A percentile compares a stretch with the other conserved stretches of the same genome.
Conservation (phyloP, 1,139 yeast genomes). For the Debaryomyces subglobosus region DNA sequence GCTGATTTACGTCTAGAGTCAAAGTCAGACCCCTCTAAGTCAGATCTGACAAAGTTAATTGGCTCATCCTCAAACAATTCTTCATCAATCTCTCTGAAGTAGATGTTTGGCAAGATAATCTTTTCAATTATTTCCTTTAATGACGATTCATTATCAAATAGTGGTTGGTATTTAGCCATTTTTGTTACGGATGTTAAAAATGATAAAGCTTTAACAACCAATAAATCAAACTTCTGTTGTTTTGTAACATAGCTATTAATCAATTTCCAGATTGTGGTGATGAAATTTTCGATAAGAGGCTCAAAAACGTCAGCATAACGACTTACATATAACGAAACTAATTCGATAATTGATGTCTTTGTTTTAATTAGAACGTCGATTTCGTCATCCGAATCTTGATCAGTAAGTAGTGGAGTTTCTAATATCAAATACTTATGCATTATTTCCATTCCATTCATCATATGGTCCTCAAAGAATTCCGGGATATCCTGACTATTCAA, state of each 20-base stretch:
- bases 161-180: slow-evolving; percentile 57
- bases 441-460: slow-evolving; percentile 75
- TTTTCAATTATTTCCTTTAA: slow-evolving; percentile 78
- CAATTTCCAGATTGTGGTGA: slow-evolving; percentile 80
- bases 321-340: slow-evolving; percentile 82
- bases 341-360: slow-evolving; percentile 83
- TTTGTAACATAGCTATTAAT: slow-evolving; percentile 63
- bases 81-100: slow-evolving; percentile 82
- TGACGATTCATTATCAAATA: slow-evolving; percentile 69
- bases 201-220: slow-evolving; percentile 79
- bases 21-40: slow-evolving; percentile 91
- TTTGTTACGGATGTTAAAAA: slow-evolving; percentile 84
- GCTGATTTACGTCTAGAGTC: slow-evolving; percentile 92
- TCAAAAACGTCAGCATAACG: slow-evolving; percentile 92
- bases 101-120: slow-evolving; percentile 85
- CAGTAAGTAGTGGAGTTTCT: slow-evolving; percentile 55
- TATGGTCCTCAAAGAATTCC: slow-evolving; percentile 93
- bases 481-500: slow-evolving; percentile 98
- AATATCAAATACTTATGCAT: slow-evolving; percentile 79
- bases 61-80: slow-evolving; percentile 98
- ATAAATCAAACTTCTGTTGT: slow-evolving; percentile 79
- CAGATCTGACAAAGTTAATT: slow-evolving; percentile 86
- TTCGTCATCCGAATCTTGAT: slow-evolving; percentile 67
- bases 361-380: slow-evolving; percentile 72
- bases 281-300: slow-evolving; percentile 73